A percentile compares a stretch with the other conserved stretches of the same genome.
phyloP scores from a whole-genome alignment of 169 alveolate genomes.

The Eimeria zaria region DNA sequence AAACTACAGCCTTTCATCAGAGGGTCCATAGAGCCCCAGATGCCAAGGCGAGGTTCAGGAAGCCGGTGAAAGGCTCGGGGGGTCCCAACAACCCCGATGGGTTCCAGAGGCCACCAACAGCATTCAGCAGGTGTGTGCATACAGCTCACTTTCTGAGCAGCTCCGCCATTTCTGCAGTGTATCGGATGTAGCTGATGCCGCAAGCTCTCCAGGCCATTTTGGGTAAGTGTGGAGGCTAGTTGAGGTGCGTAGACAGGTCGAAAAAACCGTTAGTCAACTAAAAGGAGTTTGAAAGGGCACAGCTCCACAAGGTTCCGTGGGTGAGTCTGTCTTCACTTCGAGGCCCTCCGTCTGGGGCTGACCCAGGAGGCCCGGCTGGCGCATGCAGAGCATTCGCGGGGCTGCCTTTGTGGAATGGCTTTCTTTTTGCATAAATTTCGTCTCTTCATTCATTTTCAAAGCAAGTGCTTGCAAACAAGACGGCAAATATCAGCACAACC shows the following conservation, averaged over 20 bases:
- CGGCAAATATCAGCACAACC: not conserved
- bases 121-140: not conserved
- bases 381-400: constrained; percentile 39
- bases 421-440: not conserved
- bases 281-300: not conserved
- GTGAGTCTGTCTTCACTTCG: not conserved
- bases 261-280: not conserved
- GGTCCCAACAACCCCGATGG: not conserved
- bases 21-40: not conserved
- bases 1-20: too few species aligned
- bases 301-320: not conserved
- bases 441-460: not conserved
- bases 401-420: constrained; percentile 20
- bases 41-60: not conserved
- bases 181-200: constrained; percentile 67
- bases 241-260: not conserved
- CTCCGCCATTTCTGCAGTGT: constrained; percentile 83
- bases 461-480: not conserved
- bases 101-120: too few species aligned
- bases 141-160: constrained; percentile 73
- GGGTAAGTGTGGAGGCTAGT: not conserved
- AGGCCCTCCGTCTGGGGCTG: constrained; percentile 1
- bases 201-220: constrained; percentile 72
- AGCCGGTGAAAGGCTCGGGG: not conserved
- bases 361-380: not conserved